phyloP scores from a whole-genome alignment of 805 yeast genomes.

The Starmera caribaea region DNA sequence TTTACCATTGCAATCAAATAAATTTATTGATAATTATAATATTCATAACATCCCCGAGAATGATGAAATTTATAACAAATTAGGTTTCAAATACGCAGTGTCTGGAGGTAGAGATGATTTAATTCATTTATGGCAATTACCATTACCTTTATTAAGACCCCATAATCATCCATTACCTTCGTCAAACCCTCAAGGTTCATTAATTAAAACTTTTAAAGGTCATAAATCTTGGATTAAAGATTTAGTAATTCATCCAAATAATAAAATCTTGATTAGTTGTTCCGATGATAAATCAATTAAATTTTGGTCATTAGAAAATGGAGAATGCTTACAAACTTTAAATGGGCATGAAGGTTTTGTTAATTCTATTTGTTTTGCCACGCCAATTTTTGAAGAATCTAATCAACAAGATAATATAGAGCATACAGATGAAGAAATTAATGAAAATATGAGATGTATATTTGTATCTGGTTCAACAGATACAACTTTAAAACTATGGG shows the following conservation, averaged over 20 bases:
- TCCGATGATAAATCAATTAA: slow-evolving; percentile 73
- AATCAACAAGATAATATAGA: slow-evolving; percentile 13
- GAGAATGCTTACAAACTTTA: slow-evolving; percentile 41
- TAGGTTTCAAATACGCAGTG: slow-evolving; percentile 65
- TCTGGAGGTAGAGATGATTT: slow-evolving; percentile 75
- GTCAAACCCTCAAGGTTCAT: slow-evolving; percentile 49
- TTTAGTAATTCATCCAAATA: slow-evolving; percentile 65
- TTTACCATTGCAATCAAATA: slow-evolving; percentile 44
- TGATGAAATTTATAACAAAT: slow-evolving; percentile 18
- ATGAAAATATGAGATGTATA: slow-evolving; percentile 48
- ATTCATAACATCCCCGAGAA: slow-evolving; percentile 18
- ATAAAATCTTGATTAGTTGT: slow-evolving; percentile 56
- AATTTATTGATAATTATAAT: slow-evolving; percentile 34
- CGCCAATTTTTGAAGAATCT: slow-evolving; percentile 24
- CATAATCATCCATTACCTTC: slow-evolving; percentile 49
- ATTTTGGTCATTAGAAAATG: slow-evolving; percentile 62
- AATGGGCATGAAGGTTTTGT: slow-evolving; percentile 70
- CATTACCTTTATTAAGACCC: slow-evolving; percentile 49
- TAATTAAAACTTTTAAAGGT: slow-evolving; percentile 50
- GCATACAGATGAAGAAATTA: slow-evolving; percentile 22
- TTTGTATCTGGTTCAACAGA: slow-evolving; percentile 95
- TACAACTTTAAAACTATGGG: slow-evolving; percentile 86
- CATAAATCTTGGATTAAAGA: slow-evolving; percentile 85
- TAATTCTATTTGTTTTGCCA: slow-evolving; percentile 48
- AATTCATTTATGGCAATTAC: slow-evolving; percentile 70